Conservation (phyloP, 768 basidiomycete genomes). For the Lepiota venenata region DNA sequence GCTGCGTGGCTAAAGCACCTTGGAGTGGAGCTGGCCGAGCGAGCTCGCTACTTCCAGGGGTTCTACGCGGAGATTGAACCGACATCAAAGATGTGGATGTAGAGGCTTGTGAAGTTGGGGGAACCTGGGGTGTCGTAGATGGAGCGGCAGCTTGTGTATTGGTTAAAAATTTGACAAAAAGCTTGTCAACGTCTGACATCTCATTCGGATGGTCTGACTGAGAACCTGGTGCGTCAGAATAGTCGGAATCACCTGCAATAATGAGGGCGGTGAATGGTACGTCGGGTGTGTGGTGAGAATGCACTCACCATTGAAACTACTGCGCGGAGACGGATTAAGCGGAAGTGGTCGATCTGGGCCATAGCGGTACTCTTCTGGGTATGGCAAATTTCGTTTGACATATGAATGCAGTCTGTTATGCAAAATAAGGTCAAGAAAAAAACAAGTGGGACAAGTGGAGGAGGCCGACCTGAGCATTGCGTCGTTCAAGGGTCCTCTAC, state of each 20-base stretch:
- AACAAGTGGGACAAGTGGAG: not conserved
- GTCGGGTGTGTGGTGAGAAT: no score
- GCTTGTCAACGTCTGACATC: conserved; percentile 41
- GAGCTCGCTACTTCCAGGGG: conserved; percentile 22
- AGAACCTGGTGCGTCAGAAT: conserved; percentile 13
- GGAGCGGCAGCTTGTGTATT: conserved; percentile 18
- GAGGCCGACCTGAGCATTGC: conserved; percentile 62
- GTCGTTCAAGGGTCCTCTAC: conserved; percentile 68
- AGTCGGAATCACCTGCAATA: not conserved
- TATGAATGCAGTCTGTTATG: conserved; percentile 55
- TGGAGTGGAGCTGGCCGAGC: conserved; percentile 14
- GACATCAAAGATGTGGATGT: conserved; percentile 38
- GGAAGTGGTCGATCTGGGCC: conserved; percentile 66
- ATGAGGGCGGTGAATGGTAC: no score
- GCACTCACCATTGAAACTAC: conserved; percentile 8
- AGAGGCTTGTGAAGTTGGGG: conserved; percentile 21
- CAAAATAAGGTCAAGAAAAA: not conserved
- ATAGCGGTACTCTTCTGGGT: conserved; percentile 71
- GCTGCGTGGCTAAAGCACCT: conserved; percentile 20
- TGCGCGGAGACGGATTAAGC: conserved; percentile 32
- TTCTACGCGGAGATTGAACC: conserved; percentile 46
- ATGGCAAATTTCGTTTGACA: conserved; percentile 61
- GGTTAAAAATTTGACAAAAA: conserved; percentile 41
- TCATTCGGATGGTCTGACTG: not conserved
- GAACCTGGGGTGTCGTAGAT: conserved; percentile 25